Evolutionary conservation across 148 eudicot genomes (phyloP).

Genomic region (Chenopodium album): DNA sequence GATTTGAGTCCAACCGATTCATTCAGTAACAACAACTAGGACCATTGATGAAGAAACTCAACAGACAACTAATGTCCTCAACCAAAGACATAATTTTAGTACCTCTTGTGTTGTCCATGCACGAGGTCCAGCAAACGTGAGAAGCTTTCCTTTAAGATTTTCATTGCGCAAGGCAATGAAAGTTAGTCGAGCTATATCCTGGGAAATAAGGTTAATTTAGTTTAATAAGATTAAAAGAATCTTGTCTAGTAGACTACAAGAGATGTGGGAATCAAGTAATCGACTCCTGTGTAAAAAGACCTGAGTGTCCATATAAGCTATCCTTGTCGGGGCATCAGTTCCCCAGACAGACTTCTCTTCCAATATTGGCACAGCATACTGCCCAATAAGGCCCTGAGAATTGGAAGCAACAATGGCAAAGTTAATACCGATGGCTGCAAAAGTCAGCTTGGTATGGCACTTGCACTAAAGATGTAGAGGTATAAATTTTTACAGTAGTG

Average conservation of each 20-base stretch:
- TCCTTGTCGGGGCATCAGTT: conserved; percentile 98
- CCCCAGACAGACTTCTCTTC: conserved; percentile 99
- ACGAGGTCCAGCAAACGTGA: conserved; percentile 99
- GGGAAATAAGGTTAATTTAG: conserved; percentile 24
- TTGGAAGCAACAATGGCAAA: conserved; percentile 3
- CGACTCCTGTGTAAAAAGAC: conserved; percentile 32
- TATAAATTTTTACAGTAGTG: not conserved
- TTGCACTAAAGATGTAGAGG: not conserved
- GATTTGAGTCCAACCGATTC: not conserved
- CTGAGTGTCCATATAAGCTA: conserved; percentile 99
- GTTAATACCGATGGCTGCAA: conserved; percentile 4
- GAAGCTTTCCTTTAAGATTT: conserved; percentile 71
- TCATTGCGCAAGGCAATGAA: conserved; percentile 93
- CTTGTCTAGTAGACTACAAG: not conserved
- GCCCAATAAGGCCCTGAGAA: conserved; percentile 89
- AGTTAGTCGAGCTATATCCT: conserved; percentile 97
- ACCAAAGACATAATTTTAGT: conserved; percentile 7
- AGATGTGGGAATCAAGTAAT: not conserved
- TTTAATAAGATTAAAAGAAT: not conserved
- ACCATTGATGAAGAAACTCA: not conserved
- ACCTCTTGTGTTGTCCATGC: conserved; percentile 99
- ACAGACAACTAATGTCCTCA: not conserved
- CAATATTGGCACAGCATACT: conserved; percentile 96
- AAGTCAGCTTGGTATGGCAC: not conserved
- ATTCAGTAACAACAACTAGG: not conserved